A percentile compares a stretch with the other conserved stretches of the same genome.
phyloP scores from a whole-genome alignment of 192 early-diverging fungal species.

The Umbelopsis ramanniana region DNA sequence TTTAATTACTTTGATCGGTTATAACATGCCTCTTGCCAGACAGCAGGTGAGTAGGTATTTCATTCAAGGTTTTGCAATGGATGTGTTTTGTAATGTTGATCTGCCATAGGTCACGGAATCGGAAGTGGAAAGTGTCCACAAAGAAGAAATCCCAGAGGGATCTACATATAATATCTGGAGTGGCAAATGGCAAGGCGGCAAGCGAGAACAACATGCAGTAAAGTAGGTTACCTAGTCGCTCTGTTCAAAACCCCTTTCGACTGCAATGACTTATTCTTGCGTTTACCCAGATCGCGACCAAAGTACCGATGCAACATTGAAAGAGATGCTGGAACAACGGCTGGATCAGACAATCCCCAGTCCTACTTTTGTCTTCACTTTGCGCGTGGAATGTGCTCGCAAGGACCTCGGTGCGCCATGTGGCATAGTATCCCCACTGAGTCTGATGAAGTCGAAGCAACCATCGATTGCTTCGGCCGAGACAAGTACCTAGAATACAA shows the following conservation, averaged over 20 bases:
- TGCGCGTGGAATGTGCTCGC: slow-evolving; percentile 77
- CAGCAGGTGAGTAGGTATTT: slow-evolving; percentile 22
- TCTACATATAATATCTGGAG: slow-evolving; percentile 71
- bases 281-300: slow-evolving; percentile 58
- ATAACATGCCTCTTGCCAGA: slow-evolving; percentile 24
- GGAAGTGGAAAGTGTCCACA: slow-evolving; percentile 25
- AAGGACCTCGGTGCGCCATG: slow-evolving; percentile 60
- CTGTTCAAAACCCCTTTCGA: slow-evolving; percentile 6
- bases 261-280: background rate
- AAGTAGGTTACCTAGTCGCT: background rate
- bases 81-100: background rate
- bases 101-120: slow-evolving; percentile 34
- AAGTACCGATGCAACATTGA: slow-evolving; percentile 63
- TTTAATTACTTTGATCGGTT: background rate
- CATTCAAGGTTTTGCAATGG: background rate
- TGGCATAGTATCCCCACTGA: slow-evolving; percentile 56
- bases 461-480: slow-evolving; percentile 82
- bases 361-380: slow-evolving; percentile 85
- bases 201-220: slow-evolving; percentile 21
- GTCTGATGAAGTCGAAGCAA: slow-evolving; percentile 55
- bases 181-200: slow-evolving; percentile 61
- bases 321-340: slow-evolving; percentile 73
- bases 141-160: slow-evolving; percentile 48
- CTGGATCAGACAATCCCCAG: slow-evolving; percentile 60
- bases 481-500: slow-evolving; percentile 70